Percentiles rank a stretch among this genome's conserved stretches.
These are phyloP conservation scores for Uronychia setigera DNA, from an alignment of 73 alveolate species.

Conservation along the genomic window DNA sequence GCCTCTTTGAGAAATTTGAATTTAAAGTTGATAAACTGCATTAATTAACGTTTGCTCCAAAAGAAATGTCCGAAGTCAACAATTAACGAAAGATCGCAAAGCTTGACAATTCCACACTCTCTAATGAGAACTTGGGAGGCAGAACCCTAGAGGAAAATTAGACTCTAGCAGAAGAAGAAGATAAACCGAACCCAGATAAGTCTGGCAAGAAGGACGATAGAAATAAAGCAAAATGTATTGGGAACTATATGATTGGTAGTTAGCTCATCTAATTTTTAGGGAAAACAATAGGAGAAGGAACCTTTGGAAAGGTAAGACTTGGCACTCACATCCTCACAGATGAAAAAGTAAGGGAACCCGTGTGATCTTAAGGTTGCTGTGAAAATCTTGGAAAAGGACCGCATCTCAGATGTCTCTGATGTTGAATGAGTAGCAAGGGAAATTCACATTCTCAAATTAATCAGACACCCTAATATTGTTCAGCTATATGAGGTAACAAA, in stretches of 20 bases:
- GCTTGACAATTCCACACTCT: background rate
- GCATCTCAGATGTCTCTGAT: slow-evolving; percentile 76
- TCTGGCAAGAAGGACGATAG: background rate
- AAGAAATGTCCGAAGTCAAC: background rate
- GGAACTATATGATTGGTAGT: background rate
- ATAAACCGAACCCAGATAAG: background rate
- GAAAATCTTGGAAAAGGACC: slow-evolving; percentile 83
- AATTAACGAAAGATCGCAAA: background rate
- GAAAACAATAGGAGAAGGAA: slow-evolving; percentile 31
- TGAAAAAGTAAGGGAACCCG: slow-evolving; percentile 30
- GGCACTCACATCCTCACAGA: slow-evolving; percentile 48
- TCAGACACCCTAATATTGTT: slow-evolving; percentile 84
- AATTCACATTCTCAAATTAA: slow-evolving; percentile 77
- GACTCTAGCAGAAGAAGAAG: background rate
- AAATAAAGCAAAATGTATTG: background rate
- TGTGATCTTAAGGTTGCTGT: slow-evolving; percentile 71
- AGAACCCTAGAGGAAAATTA: background rate
- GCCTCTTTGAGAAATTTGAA: background rate
- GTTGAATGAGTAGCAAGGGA: slow-evolving; percentile 76
- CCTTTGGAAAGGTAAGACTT: slow-evolving; percentile 31
- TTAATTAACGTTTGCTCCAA: background rate
- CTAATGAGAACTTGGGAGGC: no score
- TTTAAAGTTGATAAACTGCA: background rate
- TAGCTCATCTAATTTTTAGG: background rate
- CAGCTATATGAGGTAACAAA: slow-evolving; percentile 81